Percentiles rank a stretch among this genome's conserved stretches.
Evolutionary conservation across 2,329 filamentous ascomycete species (phyloP).

Genomic region (Colletotrichum sp.): DNA sequence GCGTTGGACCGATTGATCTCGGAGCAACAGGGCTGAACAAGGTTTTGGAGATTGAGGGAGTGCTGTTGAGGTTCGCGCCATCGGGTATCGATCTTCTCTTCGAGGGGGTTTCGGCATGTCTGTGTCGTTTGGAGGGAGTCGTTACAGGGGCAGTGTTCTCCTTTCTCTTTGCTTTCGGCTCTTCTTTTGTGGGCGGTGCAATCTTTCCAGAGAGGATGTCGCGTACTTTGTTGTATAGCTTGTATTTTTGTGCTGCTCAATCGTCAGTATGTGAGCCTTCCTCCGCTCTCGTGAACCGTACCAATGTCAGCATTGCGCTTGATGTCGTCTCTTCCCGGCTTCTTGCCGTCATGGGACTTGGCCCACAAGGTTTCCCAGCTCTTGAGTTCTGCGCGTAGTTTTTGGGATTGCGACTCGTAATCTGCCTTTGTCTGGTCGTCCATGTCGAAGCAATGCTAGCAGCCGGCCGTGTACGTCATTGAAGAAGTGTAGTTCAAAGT

Average conservation of each 20-base stretch:
- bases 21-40: constrained; percentile 64
- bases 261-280: background rate
- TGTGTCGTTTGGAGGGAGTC: constrained; percentile 58
- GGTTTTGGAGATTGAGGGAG: constrained; percentile 60
- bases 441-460: constrained; percentile 37
- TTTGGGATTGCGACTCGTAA: constrained; percentile 55
- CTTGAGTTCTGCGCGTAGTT: constrained; percentile 74
- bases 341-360: constrained; percentile 64
- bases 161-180: constrained; percentile 40
- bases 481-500: background rate
- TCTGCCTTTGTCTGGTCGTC: constrained; percentile 45
- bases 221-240: constrained; percentile 72
- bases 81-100: constrained; percentile 38
- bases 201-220: constrained; percentile 61
- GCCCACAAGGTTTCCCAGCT: constrained; percentile 75
- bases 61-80: constrained; percentile 45
- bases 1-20: constrained; percentile 75
- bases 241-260: constrained; percentile 71
- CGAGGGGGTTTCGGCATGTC: constrained; percentile 51
- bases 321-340: constrained; percentile 77
- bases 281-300: constrained; percentile 37
- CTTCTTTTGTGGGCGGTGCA: constrained; percentile 41
- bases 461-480: constrained; percentile 2
- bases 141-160: constrained; percentile 36
- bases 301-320: constrained; percentile 74